Conservation (phyloP, 202 grass and related monocot species). For the Carex arenaria region DNA sequence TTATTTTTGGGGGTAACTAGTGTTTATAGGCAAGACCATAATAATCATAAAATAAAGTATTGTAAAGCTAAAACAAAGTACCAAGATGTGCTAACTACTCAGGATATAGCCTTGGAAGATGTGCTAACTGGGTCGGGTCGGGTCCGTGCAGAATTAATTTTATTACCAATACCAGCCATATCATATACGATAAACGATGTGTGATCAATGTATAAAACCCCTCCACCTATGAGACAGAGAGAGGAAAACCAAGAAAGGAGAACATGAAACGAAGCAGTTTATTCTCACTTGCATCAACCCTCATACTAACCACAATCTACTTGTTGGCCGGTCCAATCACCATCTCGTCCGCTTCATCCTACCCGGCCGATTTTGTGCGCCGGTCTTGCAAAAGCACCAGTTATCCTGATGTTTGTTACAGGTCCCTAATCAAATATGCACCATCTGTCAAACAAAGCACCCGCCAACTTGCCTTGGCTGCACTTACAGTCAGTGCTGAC, state of each 20-base stretch:
- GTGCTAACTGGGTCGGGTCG: neutral
- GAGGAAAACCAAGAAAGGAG: neutral
- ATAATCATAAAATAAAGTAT: no score
- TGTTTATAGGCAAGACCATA: no score
- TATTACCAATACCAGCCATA: neutral
- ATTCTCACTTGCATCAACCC: neutral
- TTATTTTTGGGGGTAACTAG: no score
- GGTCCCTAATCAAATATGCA: slow-evolving; percentile 34
- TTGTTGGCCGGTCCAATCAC: neutral
- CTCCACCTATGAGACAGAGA: neutral
- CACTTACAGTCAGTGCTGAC: slow-evolving; percentile 49
- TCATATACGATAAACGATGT: neutral
- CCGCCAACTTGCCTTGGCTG: slow-evolving; percentile 51
- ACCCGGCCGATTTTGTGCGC: slow-evolving; percentile 35
- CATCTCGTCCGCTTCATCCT: neutral
- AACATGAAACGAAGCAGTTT: neutral
- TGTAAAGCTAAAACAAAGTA: neutral
- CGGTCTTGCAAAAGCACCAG: slow-evolving; percentile 41
- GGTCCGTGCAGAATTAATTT: neutral
- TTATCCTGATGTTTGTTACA: slow-evolving; percentile 72
- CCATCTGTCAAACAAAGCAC: slow-evolving; percentile 42
- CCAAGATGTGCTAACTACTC: neutral
- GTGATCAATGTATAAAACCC: slow-evolving; percentile 14
- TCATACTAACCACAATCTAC: neutral
- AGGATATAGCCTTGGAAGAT: neutral